Evolutionary conservation across 163 green algal genomes (phyloP), one percentile per base, ranked within the genome.

Genomic region (Botryococcus braunii): DNA sequence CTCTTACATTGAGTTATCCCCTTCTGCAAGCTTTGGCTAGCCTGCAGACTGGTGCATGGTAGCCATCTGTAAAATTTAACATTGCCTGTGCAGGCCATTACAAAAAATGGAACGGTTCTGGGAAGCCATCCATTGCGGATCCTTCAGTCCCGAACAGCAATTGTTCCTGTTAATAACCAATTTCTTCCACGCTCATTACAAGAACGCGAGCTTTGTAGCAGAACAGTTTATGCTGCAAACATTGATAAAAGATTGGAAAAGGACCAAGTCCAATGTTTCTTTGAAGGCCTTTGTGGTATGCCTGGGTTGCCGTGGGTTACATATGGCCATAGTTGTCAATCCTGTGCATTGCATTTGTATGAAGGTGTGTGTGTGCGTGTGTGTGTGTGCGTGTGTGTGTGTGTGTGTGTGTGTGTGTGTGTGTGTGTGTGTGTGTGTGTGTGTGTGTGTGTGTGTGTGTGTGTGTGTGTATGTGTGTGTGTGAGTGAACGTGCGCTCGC

Each of bases 101-200:
- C 72, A 25, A 85, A 83, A 62, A 89, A 81, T 29, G 89, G 92
- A 27, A 80, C 52, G 27, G 61, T 89, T 43, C 74, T 98, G 64
- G 91, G 91, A 32, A 73, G 43, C 32, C 88, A 80, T 58, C 76
- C 84, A 23, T 78, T 98, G 61, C 81, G 89, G 3, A 87, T 98
- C 29, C 74, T 92, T 64, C 90, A 85, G 6, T 94, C 83, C 58
- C 96, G 94, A 75, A 98, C 92, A 1, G 90, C 92, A 38, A 98
- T 98, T 66, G 82, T 97, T n/a, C 92, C 92, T 0, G 92, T 98
- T n/a, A 96, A 94, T 74, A 85, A 86, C 59, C 81, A 89, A 27
- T 93, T 93, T 55, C 89, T 98, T 78, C 92, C 92, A 0, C 74
- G 77, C 29, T 83, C 76, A 0, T 25, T 77, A 1, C 76, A 88